Percentiles rank a stretch among this genome's conserved stretches.
phyloP scores from a whole-genome alignment of 192 early-diverging fungal species.

The Geranomyces variabilis region DNA sequence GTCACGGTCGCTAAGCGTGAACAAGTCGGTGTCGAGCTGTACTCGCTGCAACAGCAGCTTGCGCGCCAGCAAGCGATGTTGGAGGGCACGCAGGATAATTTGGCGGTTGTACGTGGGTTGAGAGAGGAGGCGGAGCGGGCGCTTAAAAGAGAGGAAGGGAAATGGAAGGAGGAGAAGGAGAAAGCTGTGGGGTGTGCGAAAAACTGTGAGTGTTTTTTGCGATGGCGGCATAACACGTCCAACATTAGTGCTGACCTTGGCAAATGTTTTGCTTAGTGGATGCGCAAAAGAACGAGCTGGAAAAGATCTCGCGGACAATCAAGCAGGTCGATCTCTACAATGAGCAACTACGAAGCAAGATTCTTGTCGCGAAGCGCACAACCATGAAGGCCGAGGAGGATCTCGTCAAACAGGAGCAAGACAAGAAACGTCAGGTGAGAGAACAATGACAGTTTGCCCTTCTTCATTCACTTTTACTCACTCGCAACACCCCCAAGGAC shows the following conservation, averaged over 20 bases:
- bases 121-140: slow-evolving; percentile 57
- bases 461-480: too few relatives aligned
- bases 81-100: slow-evolving; percentile 56
- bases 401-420: slow-evolving; percentile 58
- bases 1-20: slow-evolving; percentile 50
- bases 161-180: slow-evolving; percentile 56
- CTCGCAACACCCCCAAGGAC: too few relatives aligned
- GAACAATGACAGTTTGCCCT: too few relatives aligned
- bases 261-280: slow-evolving; percentile 49
- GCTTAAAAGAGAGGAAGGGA: slow-evolving; percentile 36
- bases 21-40: slow-evolving; percentile 62
- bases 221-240: neutral
- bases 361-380: slow-evolving; percentile 59
- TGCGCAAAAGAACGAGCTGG: slow-evolving; percentile 59
- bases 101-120: slow-evolving; percentile 46
- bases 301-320: slow-evolving; percentile 59
- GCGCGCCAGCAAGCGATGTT: slow-evolving; percentile 56
- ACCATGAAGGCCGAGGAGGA: slow-evolving; percentile 69
- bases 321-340: slow-evolving; percentile 67
- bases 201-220: slow-evolving; percentile 43
- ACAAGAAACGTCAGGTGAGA: slow-evolving; percentile 63
- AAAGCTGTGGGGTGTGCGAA: slow-evolving; percentile 41
- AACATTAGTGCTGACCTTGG: neutral
- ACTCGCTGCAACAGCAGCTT: slow-evolving; percentile 61
- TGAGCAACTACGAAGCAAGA: slow-evolving; percentile 59